phyloP scores from a whole-genome alignment of 2,329 filamentous ascomycete genomes.

The Furcasterigmium furcatum region DNA sequence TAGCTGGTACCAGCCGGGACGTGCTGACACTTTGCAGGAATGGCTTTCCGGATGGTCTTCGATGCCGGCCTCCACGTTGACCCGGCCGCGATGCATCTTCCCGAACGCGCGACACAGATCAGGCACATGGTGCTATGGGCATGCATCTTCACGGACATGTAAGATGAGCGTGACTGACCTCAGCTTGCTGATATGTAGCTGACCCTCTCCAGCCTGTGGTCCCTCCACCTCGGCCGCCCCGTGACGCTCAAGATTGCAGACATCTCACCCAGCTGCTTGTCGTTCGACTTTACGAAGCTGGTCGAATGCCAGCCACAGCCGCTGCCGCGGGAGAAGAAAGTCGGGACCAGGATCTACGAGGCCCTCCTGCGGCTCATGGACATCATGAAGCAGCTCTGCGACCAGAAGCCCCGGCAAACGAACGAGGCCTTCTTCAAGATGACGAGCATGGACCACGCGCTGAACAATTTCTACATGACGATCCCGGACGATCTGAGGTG shows the following conservation, averaged over 20 bases:
- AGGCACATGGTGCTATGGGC: conserved; percentile 13
- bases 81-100: conserved; percentile 3
- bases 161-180: not conserved
- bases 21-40: conserved; percentile 1
- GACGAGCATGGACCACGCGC: conserved; percentile 9
- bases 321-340: conserved; percentile 4
- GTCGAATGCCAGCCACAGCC: conserved; percentile 3
- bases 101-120: conserved; percentile 9
- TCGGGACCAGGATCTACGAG: conserved; percentile 13
- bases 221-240: conserved; percentile 12
- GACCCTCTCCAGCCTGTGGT: conserved; percentile 3
- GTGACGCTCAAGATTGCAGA: conserved; percentile 14
- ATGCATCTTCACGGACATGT: conserved; percentile 10
- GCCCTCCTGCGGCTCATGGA: conserved; percentile 11
- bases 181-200: too few species aligned
- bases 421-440: conserved; percentile 8
- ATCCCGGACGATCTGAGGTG: conserved; percentile 4
- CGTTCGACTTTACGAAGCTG: conserved; percentile 4
- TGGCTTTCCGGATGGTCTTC: conserved; percentile 12
- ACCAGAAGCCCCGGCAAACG: conserved; percentile 5
- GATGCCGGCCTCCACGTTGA: conserved; percentile 14
- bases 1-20: not conserved
- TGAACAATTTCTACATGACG: conserved; percentile 8
- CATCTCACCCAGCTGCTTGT: conserved; percentile 9
- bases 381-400: conserved; percentile 7